A percentile compares a stretch with the other conserved stretches of the same genome.
Evolutionary conservation across 106 monocot genomes (phyloP).

Genomic region (Iris macrosiphon): DNA sequence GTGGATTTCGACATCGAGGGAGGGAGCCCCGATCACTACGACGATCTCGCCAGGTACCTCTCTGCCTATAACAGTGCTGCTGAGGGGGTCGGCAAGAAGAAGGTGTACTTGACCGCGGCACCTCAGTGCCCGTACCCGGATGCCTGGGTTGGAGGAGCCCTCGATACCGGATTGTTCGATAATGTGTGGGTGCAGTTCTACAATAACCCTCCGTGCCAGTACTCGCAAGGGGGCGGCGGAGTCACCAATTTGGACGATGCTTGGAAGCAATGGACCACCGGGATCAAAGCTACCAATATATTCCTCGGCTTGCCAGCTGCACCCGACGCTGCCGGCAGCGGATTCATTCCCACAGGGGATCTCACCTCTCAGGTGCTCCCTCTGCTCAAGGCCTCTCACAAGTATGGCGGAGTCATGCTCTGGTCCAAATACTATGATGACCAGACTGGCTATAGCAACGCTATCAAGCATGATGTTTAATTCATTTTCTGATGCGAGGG

Average conservation of each 20-base stretch:
- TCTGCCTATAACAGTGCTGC: conserved; percentile 5
- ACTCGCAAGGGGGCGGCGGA: not conserved
- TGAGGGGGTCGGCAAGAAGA: conserved; percentile 4
- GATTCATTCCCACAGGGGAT: conserved; percentile 11
- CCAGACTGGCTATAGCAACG: conserved; percentile 7
- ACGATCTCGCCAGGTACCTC: conserved; percentile 12
- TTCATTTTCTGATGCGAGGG: no score
- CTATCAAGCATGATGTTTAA: conserved; percentile 4
- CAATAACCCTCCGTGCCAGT: conserved; percentile 25
- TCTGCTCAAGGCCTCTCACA: conserved; percentile 9
- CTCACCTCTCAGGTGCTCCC: conserved; percentile 16
- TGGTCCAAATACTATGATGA: conserved; percentile 23
- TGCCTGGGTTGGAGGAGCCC: conserved; percentile 11
- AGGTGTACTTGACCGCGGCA: conserved; percentile 16
- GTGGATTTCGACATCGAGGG: conserved; percentile 24
- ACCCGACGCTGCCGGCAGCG: conserved; percentile 18
- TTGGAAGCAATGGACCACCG: conserved; percentile 22
- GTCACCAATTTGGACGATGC: not conserved
- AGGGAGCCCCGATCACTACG: conserved; percentile 9
- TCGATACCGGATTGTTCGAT: conserved; percentile 23
- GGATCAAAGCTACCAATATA: conserved; percentile 3
- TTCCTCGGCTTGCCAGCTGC: conserved; percentile 23
- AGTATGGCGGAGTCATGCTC: conserved; percentile 28
- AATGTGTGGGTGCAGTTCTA: conserved; percentile 29
- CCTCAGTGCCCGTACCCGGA: conserved; percentile 24